These are phyloP conservation scores for Oidium heveae DNA, from an alignment of 2,329 filamentous ascomycete genomes.

Conservation along the genomic window DNA sequence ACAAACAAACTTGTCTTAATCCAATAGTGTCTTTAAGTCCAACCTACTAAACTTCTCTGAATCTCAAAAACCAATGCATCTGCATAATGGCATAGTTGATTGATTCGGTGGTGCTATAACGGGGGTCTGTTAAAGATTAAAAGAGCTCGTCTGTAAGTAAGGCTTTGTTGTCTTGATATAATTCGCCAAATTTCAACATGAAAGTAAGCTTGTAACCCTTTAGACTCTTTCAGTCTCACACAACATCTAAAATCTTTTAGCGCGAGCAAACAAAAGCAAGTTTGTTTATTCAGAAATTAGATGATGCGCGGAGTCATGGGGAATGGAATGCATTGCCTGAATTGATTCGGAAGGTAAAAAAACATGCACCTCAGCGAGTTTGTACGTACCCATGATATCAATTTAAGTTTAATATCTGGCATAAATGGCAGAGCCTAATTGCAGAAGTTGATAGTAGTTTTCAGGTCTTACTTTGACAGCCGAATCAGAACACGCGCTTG, in stretches of 20 bases:
- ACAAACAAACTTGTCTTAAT: too few relatives aligned
- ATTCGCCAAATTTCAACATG: constrained; percentile 7
- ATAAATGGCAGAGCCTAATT: neutral
- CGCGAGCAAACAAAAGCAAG: constrained; percentile 43
- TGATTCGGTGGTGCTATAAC: too few relatives aligned
- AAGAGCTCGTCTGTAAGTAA: too few relatives aligned
- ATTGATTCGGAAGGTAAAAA: constrained; percentile 74
- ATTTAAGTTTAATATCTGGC: neutral
- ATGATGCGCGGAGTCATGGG: constrained; percentile 67
- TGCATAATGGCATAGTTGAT: too few relatives aligned
- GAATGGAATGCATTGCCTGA: constrained; percentile 74
- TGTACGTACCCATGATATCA: constrained; percentile 31
- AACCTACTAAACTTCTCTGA: too few relatives aligned
- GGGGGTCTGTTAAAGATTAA: too few relatives aligned
- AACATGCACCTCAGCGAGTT: constrained; percentile 65
- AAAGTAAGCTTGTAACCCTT: constrained; percentile 6
- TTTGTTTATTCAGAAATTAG: constrained; percentile 59
- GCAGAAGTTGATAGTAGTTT: constrained; percentile 1
- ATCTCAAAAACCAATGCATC: too few relatives aligned
- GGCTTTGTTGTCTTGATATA: too few relatives aligned
- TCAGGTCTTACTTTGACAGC: constrained; percentile 45
- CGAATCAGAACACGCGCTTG: constrained; percentile 40
- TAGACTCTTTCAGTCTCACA: neutral
- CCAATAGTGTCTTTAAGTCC: too few relatives aligned
- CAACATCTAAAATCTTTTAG: constrained; percentile 4